Evolutionary conservation across 2,329 filamentous ascomycete genomes (phyloP), one percentile per base, ranked within the genome.

Genomic region (Fusarium oxysporum): DNA sequence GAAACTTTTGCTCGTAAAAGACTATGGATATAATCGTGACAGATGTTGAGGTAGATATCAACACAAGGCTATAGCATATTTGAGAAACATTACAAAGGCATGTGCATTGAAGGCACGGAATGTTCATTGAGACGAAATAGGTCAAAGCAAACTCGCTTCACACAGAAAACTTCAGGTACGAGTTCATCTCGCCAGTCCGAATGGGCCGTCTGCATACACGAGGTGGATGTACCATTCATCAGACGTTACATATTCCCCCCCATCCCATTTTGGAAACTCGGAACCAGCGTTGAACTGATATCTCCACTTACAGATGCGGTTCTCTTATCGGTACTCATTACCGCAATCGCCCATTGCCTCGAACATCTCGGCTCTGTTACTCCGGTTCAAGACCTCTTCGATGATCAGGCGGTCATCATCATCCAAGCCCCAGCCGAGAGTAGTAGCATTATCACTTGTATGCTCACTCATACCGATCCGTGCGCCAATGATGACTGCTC

Each of bases 341-440:
- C 56, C 56, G 7, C 56, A 59, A 11, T 59, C 56, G 9, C 56
- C 56, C 44, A 59, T 59, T 6, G 21, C 21, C 25, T 41, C 25
- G 16, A 59, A 59, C 56, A 59, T 59, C 8, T 32, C 35, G 37
- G 6, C 13, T 32, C 44, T 51, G 8, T 40, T 32, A 14, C 56
- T 59, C n/a, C 21, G 16, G 1, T 8, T 5, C 44, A 41, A 28
- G 4, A 59, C 33, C 2, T 14, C 17, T 25, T 59, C 44, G 12
- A 59, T 38, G 2, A 40, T 5, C 5, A 7, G 11, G 3, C 44
- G 25, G 5, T 59, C 56, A 6, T 28, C 7, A 16, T 59, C 19
- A 40, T 59, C 28, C 25, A 59, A 25, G 1, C 8, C 41, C 56
- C 56, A 59, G 28, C 56, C 56, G 1, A 59, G 37, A 8, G 56